Conservation (phyloP, 352 stramenopile genomes). For the Pythium coloratum region DNA sequence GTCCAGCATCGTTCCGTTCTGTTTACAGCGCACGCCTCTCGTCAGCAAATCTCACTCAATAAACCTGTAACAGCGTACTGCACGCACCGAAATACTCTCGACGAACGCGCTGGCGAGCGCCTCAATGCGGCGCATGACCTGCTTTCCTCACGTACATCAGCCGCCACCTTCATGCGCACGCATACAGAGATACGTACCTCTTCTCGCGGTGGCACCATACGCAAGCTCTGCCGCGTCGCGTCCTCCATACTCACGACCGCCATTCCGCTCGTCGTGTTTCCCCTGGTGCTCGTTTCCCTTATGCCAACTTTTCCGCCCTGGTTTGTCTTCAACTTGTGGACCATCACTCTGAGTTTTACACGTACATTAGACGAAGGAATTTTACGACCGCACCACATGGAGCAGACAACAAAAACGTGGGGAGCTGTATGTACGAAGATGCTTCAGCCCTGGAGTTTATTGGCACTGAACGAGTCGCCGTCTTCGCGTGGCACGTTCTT, state of each 20-base stretch:
- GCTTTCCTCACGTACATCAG: background rate
- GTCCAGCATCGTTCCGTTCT: slow-evolving; percentile 53
- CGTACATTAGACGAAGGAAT: slow-evolving; percentile 29
- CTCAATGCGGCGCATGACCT: slow-evolving; percentile 70
- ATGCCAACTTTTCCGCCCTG: slow-evolving; percentile 9
- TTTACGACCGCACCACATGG: slow-evolving; percentile 19
- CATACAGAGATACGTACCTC: slow-evolving; percentile 32
- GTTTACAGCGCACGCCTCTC: background rate
- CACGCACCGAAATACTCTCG: slow-evolving; percentile 42
- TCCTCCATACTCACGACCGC: background rate
- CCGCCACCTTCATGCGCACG: background rate
- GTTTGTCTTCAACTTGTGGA: slow-evolving; percentile 42
- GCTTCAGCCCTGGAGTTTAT: slow-evolving; percentile 24
- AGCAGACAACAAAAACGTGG: background rate
- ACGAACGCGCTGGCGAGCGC: slow-evolving; percentile 56
- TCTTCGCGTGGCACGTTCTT: slow-evolving; percentile 43
- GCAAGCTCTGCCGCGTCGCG: slow-evolving; percentile 11
- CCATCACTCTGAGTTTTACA: slow-evolving; percentile 28
- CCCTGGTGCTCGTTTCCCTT: slow-evolving; percentile 11
- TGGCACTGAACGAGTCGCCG: slow-evolving; percentile 61
- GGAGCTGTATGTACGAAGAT: background rate
- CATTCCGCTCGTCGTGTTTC: background rate
- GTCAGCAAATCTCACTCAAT: background rate
- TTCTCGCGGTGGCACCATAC: slow-evolving; percentile 32
- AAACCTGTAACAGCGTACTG: background rate